Base-by-base conservation (phyloP, 164 flowering plant genomes). In the Nymphaea thermarum region DNA sequence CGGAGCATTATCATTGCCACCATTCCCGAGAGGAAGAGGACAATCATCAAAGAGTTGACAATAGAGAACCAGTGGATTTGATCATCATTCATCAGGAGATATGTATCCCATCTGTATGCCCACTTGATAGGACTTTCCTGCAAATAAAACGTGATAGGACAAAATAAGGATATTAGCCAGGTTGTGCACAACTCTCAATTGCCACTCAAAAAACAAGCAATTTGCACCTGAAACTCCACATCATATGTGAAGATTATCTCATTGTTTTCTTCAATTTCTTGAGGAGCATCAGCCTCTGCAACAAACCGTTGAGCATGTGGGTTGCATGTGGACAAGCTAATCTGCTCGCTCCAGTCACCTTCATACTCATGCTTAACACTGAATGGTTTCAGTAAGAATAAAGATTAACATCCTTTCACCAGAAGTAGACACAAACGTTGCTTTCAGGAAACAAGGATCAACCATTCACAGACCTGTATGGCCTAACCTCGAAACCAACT, bases 401-500 rank as follows among this genome's bases (percentile, higher is more conserved):
- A 62, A 15, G 57, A 51, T 51, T 51, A 51, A 15, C 8, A 51
- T 4, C 3, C 14, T 5, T 10, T 51, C 57, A 51, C 14, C 12
- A 0, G 14, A 8, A 51, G 14, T 15, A 51, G 12, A 51, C 14
- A 10, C 8, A 51, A 51, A 51, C 14, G 57, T 4, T 25, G 36
- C 36, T 25, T 51, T 15, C 57, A 51, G 14, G 12, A 51, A 51
- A 51, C 7, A 51, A 8, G 57, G 57, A 15, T 4, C 57, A 25
- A 25, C 36, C 36, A 25, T 51, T 15, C 57, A 51, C 57, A 25
- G 11, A 93, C 98, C 98, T 91, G 84, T 78, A 87, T 75, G 99
- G 96, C 74, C 81, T 84, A 75, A 91, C 96, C 76, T 94, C 99
- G 80, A 94, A 94, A 17, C 99, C 99, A 3, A 94, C 98, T 65